These are phyloP conservation scores for Royoungia palumana DNA, from an alignment of 768 basidiomycete genomes.

Conservation along the genomic window DNA sequence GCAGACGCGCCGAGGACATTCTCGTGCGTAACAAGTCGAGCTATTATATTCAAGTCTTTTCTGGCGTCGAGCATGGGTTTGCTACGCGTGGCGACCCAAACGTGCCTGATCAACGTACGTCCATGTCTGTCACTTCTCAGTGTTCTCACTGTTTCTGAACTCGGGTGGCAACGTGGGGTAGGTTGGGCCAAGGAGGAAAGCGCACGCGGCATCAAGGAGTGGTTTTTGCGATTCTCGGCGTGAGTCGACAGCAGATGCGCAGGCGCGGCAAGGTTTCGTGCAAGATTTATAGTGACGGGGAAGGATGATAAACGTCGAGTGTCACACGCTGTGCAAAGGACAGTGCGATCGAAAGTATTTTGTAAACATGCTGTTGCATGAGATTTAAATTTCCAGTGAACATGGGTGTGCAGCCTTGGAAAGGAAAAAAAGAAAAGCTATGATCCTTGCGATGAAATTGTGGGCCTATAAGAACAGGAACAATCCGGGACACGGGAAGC, in stretches of 20 bases:
- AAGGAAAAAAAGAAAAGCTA: too few relatives aligned
- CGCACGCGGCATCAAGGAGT: conserved; percentile 43
- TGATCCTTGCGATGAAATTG: too few relatives aligned
- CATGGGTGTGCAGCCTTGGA: too few relatives aligned
- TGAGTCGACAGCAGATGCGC: neutral
- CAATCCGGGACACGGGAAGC: too few relatives aligned
- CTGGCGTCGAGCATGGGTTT: conserved; percentile 33
- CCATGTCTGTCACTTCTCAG: neutral
- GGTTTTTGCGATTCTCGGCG: conserved; percentile 44
- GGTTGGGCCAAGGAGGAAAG: conserved; percentile 61
- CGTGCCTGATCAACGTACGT: conserved; percentile 20
- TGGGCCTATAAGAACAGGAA: too few relatives aligned
- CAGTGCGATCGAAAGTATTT: too few relatives aligned
- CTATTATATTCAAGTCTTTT: conserved; percentile 57
- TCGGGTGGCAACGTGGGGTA: conserved; percentile 12
- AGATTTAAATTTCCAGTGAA: conserved; percentile 30
- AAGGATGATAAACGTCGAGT: too few relatives aligned
- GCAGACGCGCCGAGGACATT: conserved; percentile 55
- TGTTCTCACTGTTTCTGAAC: neutral
- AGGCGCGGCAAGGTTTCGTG: too few relatives aligned
- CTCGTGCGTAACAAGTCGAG: conserved; percentile 43
- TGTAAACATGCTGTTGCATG: too few relatives aligned
- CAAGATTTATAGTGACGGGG: too few relatives aligned
- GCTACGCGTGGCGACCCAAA: conserved; percentile 15
- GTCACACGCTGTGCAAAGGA: too few relatives aligned